These are phyloP conservation scores for Cutaneotrichosporon dermatis DNA, from an alignment of 1,284 basidiomycete genomes.

Conservation along the genomic window DNA sequence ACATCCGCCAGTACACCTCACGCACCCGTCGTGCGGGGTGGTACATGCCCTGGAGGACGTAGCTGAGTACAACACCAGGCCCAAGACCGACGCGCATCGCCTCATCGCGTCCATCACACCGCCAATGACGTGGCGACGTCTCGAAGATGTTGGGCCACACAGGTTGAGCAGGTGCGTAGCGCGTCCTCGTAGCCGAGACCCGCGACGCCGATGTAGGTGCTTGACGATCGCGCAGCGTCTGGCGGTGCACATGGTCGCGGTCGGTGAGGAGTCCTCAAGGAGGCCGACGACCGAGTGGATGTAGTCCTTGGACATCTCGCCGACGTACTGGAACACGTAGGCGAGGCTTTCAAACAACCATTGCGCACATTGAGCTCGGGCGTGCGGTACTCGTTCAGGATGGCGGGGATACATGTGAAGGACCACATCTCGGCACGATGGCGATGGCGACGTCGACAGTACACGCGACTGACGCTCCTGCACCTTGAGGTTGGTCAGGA, in stretches of 20 bases:
- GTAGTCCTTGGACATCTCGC: conserved; percentile 99
- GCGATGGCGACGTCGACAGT: conserved; percentile 97
- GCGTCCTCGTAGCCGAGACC: conserved; percentile 97
- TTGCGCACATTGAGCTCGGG: conserved; percentile 97
- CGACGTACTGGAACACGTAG: conserved; percentile 99
- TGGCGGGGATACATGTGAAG: conserved; percentile 98
- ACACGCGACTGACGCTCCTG: conserved; percentile 99
- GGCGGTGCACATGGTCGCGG: conserved; percentile 94
- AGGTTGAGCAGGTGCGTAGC: conserved; percentile 96
- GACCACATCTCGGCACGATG: conserved; percentile 97
- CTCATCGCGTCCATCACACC: conserved; percentile 96
- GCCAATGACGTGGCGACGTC: conserved; percentile 95
- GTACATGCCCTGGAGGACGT: conserved; percentile 82
- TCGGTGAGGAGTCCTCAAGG: conserved; percentile 98
- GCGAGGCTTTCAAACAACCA: conserved; percentile 99
- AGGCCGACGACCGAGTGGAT: conserved; percentile 95
- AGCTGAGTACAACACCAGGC: conserved; percentile 77
- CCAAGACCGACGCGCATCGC: conserved; percentile 94
- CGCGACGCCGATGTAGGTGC: conserved; percentile 92
- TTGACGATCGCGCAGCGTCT: conserved; percentile 98
- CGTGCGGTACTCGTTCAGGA: conserved; percentile 97
- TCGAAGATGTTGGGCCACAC: conserved; percentile 99
- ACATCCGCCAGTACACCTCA: conserved; percentile 91
- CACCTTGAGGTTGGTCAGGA: conserved; percentile 93
- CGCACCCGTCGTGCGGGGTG: conserved; percentile 94